Evolutionary conservation across 2,329 filamentous ascomycete species (phyloP).

Genomic region (Anthostomella pinea): DNA sequence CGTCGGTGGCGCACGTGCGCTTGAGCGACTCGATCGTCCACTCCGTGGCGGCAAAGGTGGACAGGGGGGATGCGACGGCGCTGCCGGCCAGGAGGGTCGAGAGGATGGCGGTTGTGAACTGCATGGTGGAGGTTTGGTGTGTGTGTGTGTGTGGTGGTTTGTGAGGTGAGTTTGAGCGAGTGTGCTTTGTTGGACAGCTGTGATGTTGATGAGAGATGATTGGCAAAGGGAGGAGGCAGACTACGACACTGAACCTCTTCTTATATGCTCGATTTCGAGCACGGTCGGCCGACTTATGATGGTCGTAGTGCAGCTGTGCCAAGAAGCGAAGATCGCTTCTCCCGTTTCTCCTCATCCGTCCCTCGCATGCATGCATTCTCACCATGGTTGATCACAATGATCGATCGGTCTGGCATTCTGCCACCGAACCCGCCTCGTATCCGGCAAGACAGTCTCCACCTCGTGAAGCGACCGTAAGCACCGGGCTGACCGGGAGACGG

Average conservation of each 20-base stretch:
- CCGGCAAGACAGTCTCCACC: slow-evolving; percentile 1
- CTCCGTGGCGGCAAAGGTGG: slow-evolving; percentile 24
- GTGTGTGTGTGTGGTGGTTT: neutral
- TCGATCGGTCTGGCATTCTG: neutral
- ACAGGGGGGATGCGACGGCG: slow-evolving; percentile 20
- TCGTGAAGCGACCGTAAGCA: neutral
- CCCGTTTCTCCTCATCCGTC: no score
- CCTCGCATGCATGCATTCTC: no score
- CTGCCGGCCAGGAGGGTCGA: slow-evolving; percentile 22
- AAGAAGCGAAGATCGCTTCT: no score
- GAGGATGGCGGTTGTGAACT: slow-evolving; percentile 23
- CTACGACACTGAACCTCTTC: neutral
- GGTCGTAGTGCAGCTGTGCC: no score
- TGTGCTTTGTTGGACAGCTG: neutral
- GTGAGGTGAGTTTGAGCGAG: slow-evolving; percentile 1
- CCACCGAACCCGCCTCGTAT: neutral
- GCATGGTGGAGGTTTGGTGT: slow-evolving; percentile 29
- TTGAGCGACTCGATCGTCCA: slow-evolving; percentile 41
- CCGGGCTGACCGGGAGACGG: no score
- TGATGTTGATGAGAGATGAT: slow-evolving; percentile 4
- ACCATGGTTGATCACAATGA: no score
- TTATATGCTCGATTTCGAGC: slow-evolving; percentile 7
- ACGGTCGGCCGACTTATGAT: no score
- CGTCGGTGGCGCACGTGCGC: slow-evolving; percentile 36
- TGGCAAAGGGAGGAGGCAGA: slow-evolving; percentile 4